Base-by-base conservation (phyloP, 2,329 filamentous ascomycete genomes). In the Alternaria triticina region DNA sequence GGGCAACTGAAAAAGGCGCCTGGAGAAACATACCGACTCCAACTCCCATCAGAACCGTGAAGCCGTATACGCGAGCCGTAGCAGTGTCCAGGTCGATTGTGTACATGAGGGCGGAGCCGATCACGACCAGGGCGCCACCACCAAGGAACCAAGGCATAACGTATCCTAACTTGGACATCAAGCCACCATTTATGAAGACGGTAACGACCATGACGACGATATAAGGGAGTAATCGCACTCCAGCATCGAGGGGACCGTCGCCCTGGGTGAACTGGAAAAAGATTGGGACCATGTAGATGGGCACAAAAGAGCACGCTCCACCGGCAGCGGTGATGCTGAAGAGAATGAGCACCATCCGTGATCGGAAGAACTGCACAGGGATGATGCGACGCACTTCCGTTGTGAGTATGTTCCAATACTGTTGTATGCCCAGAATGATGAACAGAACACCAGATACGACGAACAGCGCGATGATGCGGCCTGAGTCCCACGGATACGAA, bases 261-360 rank as follows among this genome's bases (percentile, higher is more conserved):
- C 64, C 64, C 6, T 64, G 51, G 9, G 65, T 55, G 52, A 77
- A 73, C 55, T 75, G 70, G 67, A 77, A 78, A 54, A 63, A 73
- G 10, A 76, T 57, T 1, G 76, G 74, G 23, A 77, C 63, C 45
- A 62, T 72, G 64, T 73, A 76, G 50, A 75, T 59, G 7, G 56
- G 56, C 12, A 52, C 36, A 5, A 40, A 40, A 22, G 22, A 47
- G 44, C 44, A 47, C 17, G 44, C 22, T 47, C 44, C 44, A 15
- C 17, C 44, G 17, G 44, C 44, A 23, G 44, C 17, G 44, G 44
- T 47, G 44, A 47, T 23, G 10, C 17, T 23, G 44, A 47, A 47
- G 6, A 47, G 44, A 23, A 47, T 47, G 17, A 47, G 44, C 17
- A 47, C 22, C 17, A 23, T 47, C 17, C 44, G 44, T 13, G 17